phyloP scores from a whole-genome alignment of 495 filamentous ascomycete species.

The Penicillium atrosanguineum region DNA sequence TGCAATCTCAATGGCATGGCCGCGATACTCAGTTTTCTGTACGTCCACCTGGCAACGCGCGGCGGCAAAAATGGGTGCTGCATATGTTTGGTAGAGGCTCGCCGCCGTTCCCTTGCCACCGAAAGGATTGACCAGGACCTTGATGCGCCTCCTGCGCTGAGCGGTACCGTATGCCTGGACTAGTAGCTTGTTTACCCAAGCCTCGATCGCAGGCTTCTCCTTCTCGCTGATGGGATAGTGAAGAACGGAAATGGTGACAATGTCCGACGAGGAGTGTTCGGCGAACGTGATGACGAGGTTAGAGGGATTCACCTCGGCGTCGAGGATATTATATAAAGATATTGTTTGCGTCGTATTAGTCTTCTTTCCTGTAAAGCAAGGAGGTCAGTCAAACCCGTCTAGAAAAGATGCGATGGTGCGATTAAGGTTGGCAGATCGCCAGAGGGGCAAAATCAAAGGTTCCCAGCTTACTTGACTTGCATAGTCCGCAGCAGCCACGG shows the following conservation, averaged over 20 bases:
- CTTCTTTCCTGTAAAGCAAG: conserved; percentile 16
- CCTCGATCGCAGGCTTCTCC: conserved; percentile 46
- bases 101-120: conserved; percentile 78
- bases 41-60: conserved; percentile 76
- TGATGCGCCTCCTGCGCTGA: conserved; percentile 69
- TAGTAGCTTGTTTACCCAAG: conserved; percentile 64
- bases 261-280: conserved; percentile 49
- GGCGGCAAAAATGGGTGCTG: conserved; percentile 80
- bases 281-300: conserved; percentile 79
- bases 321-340: conserved; percentile 81
- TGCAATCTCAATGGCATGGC: conserved; percentile 78
- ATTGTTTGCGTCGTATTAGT: conserved; percentile 52
- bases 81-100: conserved; percentile 69
- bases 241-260: conserved; percentile 55
- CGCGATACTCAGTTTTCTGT: conserved; percentile 65
- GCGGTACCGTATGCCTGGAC: conserved; percentile 70
- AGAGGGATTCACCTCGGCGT: conserved; percentile 61
- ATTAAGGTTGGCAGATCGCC: conserved; percentile 14
- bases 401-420: not conserved
- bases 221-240: conserved; percentile 58
- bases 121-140: conserved; percentile 88
- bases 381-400: conserved; percentile 14
- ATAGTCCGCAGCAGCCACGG: conserved; percentile 38
- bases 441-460: conserved; percentile 6
- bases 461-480: conserved; percentile 33